phyloP scores from a whole-genome alignment of 345 rosid genomes.

The Garcia nutans region DNA sequence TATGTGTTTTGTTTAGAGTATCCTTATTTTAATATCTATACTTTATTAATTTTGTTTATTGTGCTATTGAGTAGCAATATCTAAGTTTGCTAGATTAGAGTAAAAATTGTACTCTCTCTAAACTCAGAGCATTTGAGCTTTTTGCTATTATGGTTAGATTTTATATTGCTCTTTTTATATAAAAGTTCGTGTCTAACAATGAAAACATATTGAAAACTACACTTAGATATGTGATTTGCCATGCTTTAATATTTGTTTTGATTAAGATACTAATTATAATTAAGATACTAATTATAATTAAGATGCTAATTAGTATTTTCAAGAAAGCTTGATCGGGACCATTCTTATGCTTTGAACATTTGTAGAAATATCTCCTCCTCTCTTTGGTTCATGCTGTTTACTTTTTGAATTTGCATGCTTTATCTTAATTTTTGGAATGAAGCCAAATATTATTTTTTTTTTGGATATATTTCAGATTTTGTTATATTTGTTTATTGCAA shows the following conservation, averaged over 20 bases:
- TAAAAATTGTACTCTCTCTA: not conserved
- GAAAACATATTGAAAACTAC: not conserved
- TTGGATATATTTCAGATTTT: conserved; percentile 52
- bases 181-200: not conserved
- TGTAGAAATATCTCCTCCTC: not conserved
- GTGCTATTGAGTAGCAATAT: conserved; percentile 4
- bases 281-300: too few relatives aligned
- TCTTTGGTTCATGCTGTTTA: not conserved
- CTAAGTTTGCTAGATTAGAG: not conserved
- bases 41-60: not conserved
- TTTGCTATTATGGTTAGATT: not conserved
- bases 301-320: too few relatives aligned
- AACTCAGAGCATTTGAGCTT: not conserved
- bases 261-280: too few relatives aligned
- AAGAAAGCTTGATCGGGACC: not conserved
- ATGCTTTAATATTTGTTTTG: too few relatives aligned
- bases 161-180: not conserved
- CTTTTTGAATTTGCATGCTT: conserved; percentile 1
- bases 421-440: not conserved
- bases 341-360: not conserved
- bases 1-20: not conserved
- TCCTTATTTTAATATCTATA: too few relatives aligned
- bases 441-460: not conserved
- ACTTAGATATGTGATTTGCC: not conserved
- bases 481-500: conserved; percentile 19